phyloP scores from a whole-genome alignment of 495 filamentous ascomycete species.

The Podospora tetraspora region DNA sequence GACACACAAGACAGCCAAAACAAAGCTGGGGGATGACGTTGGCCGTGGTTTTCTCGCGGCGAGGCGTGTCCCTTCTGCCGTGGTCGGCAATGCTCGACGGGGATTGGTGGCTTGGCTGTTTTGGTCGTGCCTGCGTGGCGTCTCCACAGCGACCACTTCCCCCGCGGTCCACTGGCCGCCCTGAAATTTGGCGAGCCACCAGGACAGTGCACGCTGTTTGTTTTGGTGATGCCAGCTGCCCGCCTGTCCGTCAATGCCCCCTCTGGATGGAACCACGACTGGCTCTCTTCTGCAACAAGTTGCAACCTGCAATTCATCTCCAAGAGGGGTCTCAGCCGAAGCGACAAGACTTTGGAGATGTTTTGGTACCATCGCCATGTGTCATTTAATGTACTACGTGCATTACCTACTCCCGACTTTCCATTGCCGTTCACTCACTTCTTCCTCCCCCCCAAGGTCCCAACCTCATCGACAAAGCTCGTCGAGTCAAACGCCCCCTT shows the following conservation, averaged over 20 bases:
- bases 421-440: background rate
- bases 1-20: constrained; percentile 1
- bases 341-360: no score
- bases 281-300: background rate
- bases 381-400: background rate
- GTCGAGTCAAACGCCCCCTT: constrained; percentile 37
- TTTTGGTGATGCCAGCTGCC: background rate
- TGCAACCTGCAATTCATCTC: background rate
- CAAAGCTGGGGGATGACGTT: constrained; percentile 20
- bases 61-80: background rate
- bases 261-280: background rate
- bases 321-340: background rate
- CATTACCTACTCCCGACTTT: no score
- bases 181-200: constrained; percentile 15
- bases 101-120: constrained; percentile 21
- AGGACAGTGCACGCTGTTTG: background rate
- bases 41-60: constrained; percentile 11
- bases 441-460: constrained; percentile 16
- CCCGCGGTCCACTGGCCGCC: constrained; percentile 7
- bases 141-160: constrained; percentile 18
- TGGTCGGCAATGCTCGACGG: constrained; percentile 5
- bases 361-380: background rate
- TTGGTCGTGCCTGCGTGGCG: constrained; percentile 15
- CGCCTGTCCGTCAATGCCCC: background rate
- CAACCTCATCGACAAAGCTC: constrained; percentile 35